phyloP scores from a whole-genome alignment of 2,329 filamentous ascomycete species.

The Hirsutella thompsonii region DNA sequence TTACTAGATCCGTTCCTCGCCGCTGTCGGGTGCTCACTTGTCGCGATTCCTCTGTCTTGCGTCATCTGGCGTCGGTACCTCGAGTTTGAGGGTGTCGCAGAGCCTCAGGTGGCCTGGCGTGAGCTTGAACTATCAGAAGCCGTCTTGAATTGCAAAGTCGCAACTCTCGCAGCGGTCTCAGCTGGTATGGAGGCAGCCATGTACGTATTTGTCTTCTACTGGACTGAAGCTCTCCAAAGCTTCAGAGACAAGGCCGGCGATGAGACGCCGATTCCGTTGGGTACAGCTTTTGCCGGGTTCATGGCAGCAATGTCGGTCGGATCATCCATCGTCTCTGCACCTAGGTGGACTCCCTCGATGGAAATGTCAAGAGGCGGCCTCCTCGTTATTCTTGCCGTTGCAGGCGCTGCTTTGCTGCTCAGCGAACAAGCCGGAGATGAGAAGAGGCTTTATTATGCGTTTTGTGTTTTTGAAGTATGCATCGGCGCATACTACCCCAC shows the following conservation, averaged over 20 bases:
- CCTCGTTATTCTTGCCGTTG: conserved; percentile 18
- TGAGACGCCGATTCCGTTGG: conserved; percentile 23
- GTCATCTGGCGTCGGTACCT: neutral
- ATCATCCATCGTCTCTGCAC: conserved; percentile 18
- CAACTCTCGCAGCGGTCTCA: conserved; percentile 36
- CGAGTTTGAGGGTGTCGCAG: conserved; percentile 3
- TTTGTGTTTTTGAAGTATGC: conserved; percentile 43
- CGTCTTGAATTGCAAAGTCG: conserved; percentile 18
- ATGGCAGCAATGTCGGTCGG: conserved; percentile 46
- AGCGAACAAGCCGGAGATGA: conserved; percentile 29
- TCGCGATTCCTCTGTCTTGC: neutral
- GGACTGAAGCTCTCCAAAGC: conserved; percentile 40
- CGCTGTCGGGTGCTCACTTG: neutral
- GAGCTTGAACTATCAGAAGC: neutral
- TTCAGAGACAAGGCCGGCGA: conserved; percentile 17
- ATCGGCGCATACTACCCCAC: conserved; percentile 45
- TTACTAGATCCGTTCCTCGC: conserved; percentile 36
- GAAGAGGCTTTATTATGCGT: conserved; percentile 36
- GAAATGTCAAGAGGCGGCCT: conserved; percentile 17
- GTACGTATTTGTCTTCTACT: conserved; percentile 52
- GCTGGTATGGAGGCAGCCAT: conserved; percentile 49
- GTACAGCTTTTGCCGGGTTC: conserved; percentile 41
- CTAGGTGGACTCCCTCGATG: neutral
- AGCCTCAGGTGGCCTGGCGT: neutral
- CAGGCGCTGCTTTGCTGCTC: conserved; percentile 24